Evolutionary conservation across 768 basidiomycete genomes (phyloP).

Genomic region (Atractiella rhizophila): DNA sequence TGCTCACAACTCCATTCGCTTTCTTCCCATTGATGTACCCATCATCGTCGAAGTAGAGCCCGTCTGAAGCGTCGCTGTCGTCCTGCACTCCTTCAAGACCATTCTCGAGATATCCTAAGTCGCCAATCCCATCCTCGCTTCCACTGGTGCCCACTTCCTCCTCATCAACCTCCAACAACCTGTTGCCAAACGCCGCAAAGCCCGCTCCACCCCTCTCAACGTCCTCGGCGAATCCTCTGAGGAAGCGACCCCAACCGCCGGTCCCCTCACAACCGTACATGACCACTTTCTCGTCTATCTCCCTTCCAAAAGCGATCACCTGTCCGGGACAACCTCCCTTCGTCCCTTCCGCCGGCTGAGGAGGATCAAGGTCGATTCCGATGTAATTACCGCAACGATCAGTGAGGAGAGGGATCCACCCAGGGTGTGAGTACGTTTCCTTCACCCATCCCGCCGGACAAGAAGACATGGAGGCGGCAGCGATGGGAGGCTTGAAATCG

Average conservation of each 20-base stretch:
- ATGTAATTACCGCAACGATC: constrained; percentile 92
- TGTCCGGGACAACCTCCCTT: constrained; percentile 50
- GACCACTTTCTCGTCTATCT: constrained; percentile 94
- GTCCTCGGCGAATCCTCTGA: constrained; percentile 72
- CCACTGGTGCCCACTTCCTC: constrained; percentile 36
- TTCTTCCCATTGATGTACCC: too few relatives aligned
- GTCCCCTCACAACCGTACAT: constrained; percentile 44
- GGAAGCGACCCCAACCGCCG: constrained; percentile 84
- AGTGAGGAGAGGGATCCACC: constrained; percentile 85
- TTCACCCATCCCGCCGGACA: constrained; percentile 76
- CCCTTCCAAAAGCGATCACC: constrained; percentile 94
- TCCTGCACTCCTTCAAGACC: constrained; percentile 45
- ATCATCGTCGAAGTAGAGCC: too few relatives aligned
- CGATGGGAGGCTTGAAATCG: constrained; percentile 2
- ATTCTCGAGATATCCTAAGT: constrained; percentile 64
- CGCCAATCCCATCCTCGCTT: constrained; percentile 62
- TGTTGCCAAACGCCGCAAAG: constrained; percentile 19
- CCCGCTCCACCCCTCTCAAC: constrained; percentile 70
- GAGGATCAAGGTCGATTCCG: constrained; percentile 75
- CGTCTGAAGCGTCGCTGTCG: constrained; percentile 49
- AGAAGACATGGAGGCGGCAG: constrained; percentile 42
- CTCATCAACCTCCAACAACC: constrained; percentile 44
- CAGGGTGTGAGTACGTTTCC: constrained; percentile 67
- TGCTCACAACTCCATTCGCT: too few relatives aligned
- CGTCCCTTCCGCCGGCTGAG: constrained; percentile 20